phyloP scores from a whole-genome alignment of 2,329 filamentous ascomycete species.

The Alternaria brassicicola region DNA sequence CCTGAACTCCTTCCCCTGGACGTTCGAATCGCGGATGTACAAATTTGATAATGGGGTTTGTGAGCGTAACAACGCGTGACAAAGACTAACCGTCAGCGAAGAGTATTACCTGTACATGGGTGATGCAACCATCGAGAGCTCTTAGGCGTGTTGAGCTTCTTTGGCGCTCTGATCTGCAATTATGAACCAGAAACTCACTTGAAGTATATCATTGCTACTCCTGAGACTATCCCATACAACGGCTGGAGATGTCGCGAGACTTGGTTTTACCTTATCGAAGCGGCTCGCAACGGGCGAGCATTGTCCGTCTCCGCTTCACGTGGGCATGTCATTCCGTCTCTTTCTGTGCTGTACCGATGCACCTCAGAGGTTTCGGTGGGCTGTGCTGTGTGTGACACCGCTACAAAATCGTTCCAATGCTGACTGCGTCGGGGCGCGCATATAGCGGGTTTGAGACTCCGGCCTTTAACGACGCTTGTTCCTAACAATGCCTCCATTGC shows the following conservation, averaged over 20 bases:
- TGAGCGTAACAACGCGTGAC: neutral
- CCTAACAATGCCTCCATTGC: neutral
- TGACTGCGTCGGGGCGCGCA: neutral
- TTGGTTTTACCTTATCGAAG: no score
- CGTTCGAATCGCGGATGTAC: neutral
- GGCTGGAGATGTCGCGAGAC: no score
- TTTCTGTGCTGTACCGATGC: neutral
- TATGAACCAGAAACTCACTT: no score
- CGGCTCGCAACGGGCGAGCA: no score
- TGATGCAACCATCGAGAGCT: neutral
- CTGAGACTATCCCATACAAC: neutral
- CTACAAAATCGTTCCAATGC: neutral
- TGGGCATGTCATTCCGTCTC: neutral
- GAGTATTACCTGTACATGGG: neutral
- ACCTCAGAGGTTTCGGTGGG: neutral
- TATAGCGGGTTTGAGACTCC: neutral
- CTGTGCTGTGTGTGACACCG: neutral
- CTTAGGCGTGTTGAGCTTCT: neutral
- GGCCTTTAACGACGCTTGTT: neutral
- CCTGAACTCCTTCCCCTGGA: neutral
- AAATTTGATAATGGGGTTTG: neutral
- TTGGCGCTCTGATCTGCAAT: neutral
- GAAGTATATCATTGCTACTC: no score
- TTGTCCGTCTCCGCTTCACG: neutral
- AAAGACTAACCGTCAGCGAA: neutral